phyloP scores from a whole-genome alignment of 805 yeast species.

The Yamadazyma scolyti region DNA sequence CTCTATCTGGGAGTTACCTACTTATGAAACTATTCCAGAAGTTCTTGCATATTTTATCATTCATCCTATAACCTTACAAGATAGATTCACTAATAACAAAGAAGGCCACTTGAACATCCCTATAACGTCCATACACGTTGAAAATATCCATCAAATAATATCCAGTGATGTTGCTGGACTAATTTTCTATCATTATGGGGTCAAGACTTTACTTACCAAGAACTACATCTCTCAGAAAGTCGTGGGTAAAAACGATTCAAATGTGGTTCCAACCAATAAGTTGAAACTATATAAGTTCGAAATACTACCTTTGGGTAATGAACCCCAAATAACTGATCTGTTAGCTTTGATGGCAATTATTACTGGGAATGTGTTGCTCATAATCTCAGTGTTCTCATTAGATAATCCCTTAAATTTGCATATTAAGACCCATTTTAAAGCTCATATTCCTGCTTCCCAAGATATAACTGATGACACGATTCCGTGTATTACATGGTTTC shows the following conservation, averaged over 20 bases:
- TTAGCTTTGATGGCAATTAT: slow-evolving; percentile 60
- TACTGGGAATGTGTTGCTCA: slow-evolving; percentile 45
- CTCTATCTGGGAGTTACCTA: slow-evolving; percentile 58
- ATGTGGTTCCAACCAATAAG: slow-evolving; percentile 11
- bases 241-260: slow-evolving; percentile 42
- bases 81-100: slow-evolving; percentile 18
- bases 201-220: slow-evolving; percentile 52
- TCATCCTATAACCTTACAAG: slow-evolving; percentile 20
- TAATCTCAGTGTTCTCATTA: slow-evolving; percentile 52
- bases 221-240: slow-evolving; percentile 46
- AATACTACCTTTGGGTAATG: slow-evolving; percentile 59
- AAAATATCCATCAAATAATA: slow-evolving; percentile 25
- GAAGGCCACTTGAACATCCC: slow-evolving; percentile 30
- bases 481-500: slow-evolving; percentile 58
- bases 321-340: slow-evolving; percentile 50
- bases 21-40: slow-evolving; percentile 38
- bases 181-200: slow-evolving; percentile 61
- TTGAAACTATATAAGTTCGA: slow-evolving; percentile 29
- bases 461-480: not conserved
- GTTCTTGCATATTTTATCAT: slow-evolving; percentile 44
- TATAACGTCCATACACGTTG: slow-evolving; percentile 22
- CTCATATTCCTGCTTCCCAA: slow-evolving; percentile 20
- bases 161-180: slow-evolving; percentile 35
- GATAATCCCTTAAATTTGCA: slow-evolving; percentile 22
- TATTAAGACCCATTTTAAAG: slow-evolving; percentile 49